Evolutionary conservation across 345 rosid genomes (phyloP).

Genomic region (Triadica sebifera): DNA sequence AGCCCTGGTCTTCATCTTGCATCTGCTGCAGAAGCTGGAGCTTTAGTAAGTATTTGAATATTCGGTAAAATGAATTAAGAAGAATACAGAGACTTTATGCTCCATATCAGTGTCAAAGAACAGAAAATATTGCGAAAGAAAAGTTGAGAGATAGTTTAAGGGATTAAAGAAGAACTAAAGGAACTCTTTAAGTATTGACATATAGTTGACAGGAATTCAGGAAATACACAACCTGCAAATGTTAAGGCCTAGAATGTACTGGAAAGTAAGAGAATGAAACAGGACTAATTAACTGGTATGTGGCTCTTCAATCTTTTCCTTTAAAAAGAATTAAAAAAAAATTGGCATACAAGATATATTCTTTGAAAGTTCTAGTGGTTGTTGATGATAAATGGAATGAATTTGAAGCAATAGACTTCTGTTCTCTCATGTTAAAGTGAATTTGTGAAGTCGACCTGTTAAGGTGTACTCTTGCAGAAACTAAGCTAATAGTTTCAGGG

Average conservation of each 20-base stretch:
- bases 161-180: background rate
- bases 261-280: background rate
- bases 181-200: background rate
- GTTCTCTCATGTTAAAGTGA: background rate
- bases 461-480: background rate
- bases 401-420: background rate
- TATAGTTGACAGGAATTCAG: background rate
- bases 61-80: conserved; percentile 17
- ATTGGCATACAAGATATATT: background rate
- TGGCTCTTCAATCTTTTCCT: background rate
- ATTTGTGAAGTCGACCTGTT: background rate
- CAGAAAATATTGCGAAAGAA: background rate
- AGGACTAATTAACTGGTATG: background rate
- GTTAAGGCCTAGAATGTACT: background rate
- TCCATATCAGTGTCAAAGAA: background rate
- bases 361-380: background rate
- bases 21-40: conserved; percentile 97
- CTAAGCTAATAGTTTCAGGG: background rate
- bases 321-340: background rate
- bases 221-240: background rate
- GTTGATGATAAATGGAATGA: background rate
- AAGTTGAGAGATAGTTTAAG: background rate
- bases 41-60: conserved; percentile 55
- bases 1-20: conserved; percentile 79
- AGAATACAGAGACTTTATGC: background rate